Base-by-base conservation (phyloP, 2,329 filamentous ascomycete species). In the Aspergillus tamarii region DNA sequence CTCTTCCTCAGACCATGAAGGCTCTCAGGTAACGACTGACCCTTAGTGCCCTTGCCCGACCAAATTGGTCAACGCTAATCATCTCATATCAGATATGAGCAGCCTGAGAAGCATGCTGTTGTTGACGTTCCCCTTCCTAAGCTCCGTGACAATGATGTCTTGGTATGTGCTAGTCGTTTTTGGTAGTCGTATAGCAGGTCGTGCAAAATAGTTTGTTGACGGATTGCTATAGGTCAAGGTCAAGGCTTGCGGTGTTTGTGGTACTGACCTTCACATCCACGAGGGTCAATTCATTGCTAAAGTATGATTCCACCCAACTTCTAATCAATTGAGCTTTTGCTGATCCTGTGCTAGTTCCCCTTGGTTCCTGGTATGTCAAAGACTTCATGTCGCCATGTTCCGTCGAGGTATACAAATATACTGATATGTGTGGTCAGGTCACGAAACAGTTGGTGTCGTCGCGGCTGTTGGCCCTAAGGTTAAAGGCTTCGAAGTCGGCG, bases 401-500 rank as follows among this genome's bases (percentile, higher is more conserved):
- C 48, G n/a, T 36, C 19, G 36, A 41, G 46, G 34, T 21, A 11
- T 46, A 46, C 23, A 14, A 14, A 26, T 8, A 48, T 48, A 48
- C 45, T 48, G 23, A 48, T 28, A 48, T 28, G 12, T 26, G 21
- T 55, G n/a, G 50, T 60, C 41, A 77, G 88, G 88, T 57, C 89
- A 91, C 70, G 89, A 91, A 76, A 89, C 88, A 41, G 86, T 89
- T 46, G 89, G 89, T 69, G 84, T 87, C 41, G 83, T 91, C 61
- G 88, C 86, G 36, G 86, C 83, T 14, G 73, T 87, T 45, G 86
- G 85, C 55, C 82, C 82, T 65, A 83, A 87, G 68, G 87, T 90
- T 66, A 86, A 84, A 69, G 84, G 81, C 50, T 87, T 91, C 77
- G 72, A 83, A 57, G 72, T 90, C 61, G 88, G 88, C 60, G 87